Percentiles rank a stretch among this genome's conserved stretches.
Conservation (phyloP, 1,284 basidiomycete species). For the Naganishia liquefaciens region DNA sequence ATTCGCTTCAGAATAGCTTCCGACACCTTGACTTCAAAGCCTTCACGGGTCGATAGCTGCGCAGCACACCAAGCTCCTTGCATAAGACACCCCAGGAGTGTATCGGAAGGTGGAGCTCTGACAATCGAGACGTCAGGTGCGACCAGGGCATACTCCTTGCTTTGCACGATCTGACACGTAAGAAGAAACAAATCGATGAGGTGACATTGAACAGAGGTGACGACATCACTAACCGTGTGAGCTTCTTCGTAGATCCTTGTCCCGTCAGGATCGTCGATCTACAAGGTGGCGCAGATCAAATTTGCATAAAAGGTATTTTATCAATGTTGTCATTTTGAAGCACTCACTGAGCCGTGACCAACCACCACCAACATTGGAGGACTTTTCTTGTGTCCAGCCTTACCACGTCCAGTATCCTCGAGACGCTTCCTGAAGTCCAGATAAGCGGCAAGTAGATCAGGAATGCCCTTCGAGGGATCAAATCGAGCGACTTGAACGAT, state of each 20-base stretch:
- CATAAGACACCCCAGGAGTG: constrained; percentile 47
- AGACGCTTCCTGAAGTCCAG: constrained; percentile 70
- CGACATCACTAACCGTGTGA: constrained; percentile 55
- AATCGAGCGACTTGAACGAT: constrained; percentile 78
- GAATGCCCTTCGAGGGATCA: constrained; percentile 67
- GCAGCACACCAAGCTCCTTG: constrained; percentile 51
- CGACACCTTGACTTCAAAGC: constrained; percentile 89
- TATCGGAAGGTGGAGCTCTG: constrained; percentile 49
- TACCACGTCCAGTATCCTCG: constrained; percentile 43
- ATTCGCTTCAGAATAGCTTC: constrained; percentile 82
- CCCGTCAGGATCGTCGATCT: constrained; percentile 60
- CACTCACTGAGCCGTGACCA: constrained; percentile 77
- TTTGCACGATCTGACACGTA: constrained; percentile 39
- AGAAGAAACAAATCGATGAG: neutral
- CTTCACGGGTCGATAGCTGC: constrained; percentile 60
- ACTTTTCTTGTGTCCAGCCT: constrained; percentile 10
- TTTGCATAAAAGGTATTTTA: neutral
- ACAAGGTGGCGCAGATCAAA: neutral
- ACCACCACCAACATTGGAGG: constrained; percentile 66
- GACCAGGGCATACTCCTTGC: constrained; percentile 42
- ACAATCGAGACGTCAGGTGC: constrained; percentile 48
- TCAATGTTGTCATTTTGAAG: neutral
- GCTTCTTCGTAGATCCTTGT: constrained; percentile 76
- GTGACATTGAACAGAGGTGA: neutral
- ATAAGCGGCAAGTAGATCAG: constrained; percentile 65